Percentiles rank a stretch among this genome's conserved stretches.
phyloP scores from a whole-genome alignment of 768 basidiomycete genomes.

The Suillus luteus region DNA sequence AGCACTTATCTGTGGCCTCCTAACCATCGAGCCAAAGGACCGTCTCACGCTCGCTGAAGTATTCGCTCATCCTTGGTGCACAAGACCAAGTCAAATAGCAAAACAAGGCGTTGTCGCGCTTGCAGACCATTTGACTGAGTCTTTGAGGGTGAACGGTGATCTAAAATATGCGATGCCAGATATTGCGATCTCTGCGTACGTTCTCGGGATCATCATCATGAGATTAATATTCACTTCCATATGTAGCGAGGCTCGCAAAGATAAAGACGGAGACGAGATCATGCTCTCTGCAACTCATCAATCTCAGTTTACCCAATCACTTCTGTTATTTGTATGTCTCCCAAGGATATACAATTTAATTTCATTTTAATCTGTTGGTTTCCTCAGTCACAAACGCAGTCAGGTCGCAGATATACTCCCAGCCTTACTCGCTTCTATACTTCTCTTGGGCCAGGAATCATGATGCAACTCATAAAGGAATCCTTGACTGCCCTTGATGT shows the following conservation, averaged over 20 bases:
- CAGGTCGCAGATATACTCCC: conserved; percentile 69
- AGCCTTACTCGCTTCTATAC: conserved; percentile 84
- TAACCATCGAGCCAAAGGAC: conserved; percentile 67
- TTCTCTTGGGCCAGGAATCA: conserved; percentile 49
- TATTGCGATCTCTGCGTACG: conserved; percentile 38
- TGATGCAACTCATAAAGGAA: conserved; percentile 56
- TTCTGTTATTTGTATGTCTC: conserved; percentile 79
- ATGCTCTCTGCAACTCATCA: conserved; percentile 58
- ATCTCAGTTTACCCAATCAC: conserved; percentile 78
- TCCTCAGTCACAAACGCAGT: conserved; percentile 80
- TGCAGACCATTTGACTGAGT: conserved; percentile 70
- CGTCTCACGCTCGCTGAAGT: conserved; percentile 67
- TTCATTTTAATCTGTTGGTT: neutral
- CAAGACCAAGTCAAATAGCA: conserved; percentile 71
- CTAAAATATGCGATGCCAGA: conserved; percentile 69
- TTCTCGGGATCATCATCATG: conserved; percentile 9
- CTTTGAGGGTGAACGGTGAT: conserved; percentile 71
- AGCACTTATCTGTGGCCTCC: conserved; percentile 79
- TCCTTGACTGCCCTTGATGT: conserved; percentile 51
- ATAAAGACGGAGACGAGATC: conserved; percentile 58
- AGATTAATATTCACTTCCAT: neutral
- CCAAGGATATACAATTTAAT: neutral
- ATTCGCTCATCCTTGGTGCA: conserved; percentile 70
- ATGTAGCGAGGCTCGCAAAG: conserved; percentile 26
- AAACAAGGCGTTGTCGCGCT: conserved; percentile 51